phyloP scores from a whole-genome alignment of 176 grass and related monocot species.

The Carex cristatella region DNA sequence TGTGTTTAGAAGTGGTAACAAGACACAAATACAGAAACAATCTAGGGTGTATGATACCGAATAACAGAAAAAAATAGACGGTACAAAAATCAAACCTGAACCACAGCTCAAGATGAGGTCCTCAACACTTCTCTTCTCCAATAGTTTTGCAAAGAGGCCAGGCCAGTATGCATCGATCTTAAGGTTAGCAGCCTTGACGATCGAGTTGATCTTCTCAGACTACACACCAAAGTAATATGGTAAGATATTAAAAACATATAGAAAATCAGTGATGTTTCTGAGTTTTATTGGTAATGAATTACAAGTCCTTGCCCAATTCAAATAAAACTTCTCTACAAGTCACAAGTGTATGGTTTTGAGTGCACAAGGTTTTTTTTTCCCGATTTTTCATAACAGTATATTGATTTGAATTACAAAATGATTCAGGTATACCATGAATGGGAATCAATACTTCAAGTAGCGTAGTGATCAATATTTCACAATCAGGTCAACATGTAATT shows the following conservation, averaged over 20 bases:
- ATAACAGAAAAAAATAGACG: too few relatives aligned
- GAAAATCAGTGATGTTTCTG: background rate
- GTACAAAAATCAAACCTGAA: slow-evolving; percentile 48
- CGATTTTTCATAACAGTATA: background rate
- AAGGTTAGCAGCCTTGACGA: slow-evolving; percentile 63
- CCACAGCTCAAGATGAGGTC: slow-evolving; percentile 78
- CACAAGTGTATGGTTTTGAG: background rate
- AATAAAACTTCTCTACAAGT: background rate
- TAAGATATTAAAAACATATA: background rate
- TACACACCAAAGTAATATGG: background rate
- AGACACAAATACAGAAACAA: background rate
- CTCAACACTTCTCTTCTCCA: slow-evolving; percentile 58
- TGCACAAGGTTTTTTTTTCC: too few relatives aligned
- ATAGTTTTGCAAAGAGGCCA: slow-evolving; percentile 72
- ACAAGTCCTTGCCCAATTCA: background rate
- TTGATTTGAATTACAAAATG: background rate
- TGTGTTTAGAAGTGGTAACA: background rate
- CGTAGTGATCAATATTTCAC: background rate
- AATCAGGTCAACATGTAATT: background rate
- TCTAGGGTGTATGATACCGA: background rate
- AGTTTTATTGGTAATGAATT: background rate
- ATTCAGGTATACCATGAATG: background rate
- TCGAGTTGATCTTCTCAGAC: slow-evolving; percentile 60
- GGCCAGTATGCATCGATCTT: slow-evolving; percentile 81
- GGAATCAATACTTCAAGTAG: background rate